These are phyloP conservation scores for Fusarium torreyae DNA, from an alignment of 2,329 filamentous ascomycete species.

Conservation along the genomic window DNA sequence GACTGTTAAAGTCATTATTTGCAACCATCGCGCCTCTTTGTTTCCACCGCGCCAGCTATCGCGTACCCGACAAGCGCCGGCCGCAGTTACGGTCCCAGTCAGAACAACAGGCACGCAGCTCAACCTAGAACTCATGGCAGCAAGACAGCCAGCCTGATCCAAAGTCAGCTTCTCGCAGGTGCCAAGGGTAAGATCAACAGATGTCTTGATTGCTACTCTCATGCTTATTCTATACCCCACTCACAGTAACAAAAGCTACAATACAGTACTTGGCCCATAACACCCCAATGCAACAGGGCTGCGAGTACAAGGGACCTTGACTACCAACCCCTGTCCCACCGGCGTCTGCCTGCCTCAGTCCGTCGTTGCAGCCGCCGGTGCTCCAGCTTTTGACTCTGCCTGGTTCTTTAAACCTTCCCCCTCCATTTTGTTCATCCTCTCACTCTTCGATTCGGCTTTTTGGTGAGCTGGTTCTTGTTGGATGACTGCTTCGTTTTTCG, in stretches of 20 bases:
- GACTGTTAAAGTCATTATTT: neutral
- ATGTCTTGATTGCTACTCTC: conserved; percentile 35
- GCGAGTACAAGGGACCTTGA: conserved; percentile 42
- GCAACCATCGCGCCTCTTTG: conserved; percentile 40
- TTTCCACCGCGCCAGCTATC: conserved; percentile 45
- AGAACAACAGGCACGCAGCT: conserved; percentile 29
- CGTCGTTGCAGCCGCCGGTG: conserved; percentile 48
- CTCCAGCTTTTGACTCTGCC: conserved; percentile 45
- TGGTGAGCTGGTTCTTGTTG: conserved; percentile 41
- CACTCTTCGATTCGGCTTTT: conserved; percentile 34
- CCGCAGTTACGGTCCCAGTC: conserved; percentile 44
- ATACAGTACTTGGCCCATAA: conserved; percentile 31
- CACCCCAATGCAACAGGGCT: conserved; percentile 44
- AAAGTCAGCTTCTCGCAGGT: conserved; percentile 38
- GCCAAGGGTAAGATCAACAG: conserved; percentile 34
- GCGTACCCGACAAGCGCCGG: conserved; percentile 50
- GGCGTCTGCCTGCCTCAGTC: conserved; percentile 48
- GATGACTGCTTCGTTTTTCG: conserved; percentile 33
- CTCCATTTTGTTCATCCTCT: conserved; percentile 48
- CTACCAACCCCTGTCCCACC: conserved; percentile 45
- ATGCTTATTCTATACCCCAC: conserved; percentile 29
- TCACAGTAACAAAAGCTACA: conserved; percentile 38
- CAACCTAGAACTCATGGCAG: conserved; percentile 16
- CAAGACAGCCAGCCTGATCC: conserved; percentile 21
- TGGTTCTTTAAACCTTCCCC: conserved; percentile 54